Base-by-base conservation (phyloP, 331 rosid species). In the Prunus yedoensis region DNA sequence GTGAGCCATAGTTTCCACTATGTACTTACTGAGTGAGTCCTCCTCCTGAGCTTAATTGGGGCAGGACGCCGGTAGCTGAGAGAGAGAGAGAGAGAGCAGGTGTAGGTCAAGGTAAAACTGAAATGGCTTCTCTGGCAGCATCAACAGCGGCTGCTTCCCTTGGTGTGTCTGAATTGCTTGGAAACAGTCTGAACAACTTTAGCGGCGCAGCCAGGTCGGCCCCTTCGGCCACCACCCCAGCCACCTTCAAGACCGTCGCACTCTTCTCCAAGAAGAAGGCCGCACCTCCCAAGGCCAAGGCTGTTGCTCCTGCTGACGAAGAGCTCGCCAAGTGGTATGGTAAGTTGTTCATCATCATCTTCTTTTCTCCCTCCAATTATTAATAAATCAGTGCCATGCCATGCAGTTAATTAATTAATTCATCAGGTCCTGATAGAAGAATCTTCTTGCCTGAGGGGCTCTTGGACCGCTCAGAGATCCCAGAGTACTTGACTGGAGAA, bases 301-400 rank as follows among this genome's bases (percentile, higher is more conserved):
- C 84, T 2, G 91, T 75, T 43, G 27, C 92, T 46, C 88, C 99
- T 1, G 78, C 63, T 12, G 60, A 74, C 58, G 99, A 92, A 0
- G 99, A 95, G 72, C 99, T 95, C 72, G 88, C 99, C 92, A 95
- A 95, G 96, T 95, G 99, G 99, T 95, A 95, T 73, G 99, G 99
- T 95, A 80, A 81, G 99, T 88, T 10, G 10, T 38, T 38, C 43
- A 38, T 6, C 43, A 38, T 38, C 43, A 38, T 38, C 7, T 38
- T 38, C 10, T 38, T 38, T 38, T 38, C 43, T 38, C 43, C 43
- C 43, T 38, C 43, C 43, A 38, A 38, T 38, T 38, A 16, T 18
- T 21, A 17, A 0, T 13, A 16, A 14, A 23, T 20, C 25, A 25
- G 17, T n/a, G 32, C 76, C 10, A 76, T 52, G 58, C 63, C 18